phyloP scores from a whole-genome alignment of 495 filamentous ascomycete genomes.

The Apodospora peruviana region DNA sequence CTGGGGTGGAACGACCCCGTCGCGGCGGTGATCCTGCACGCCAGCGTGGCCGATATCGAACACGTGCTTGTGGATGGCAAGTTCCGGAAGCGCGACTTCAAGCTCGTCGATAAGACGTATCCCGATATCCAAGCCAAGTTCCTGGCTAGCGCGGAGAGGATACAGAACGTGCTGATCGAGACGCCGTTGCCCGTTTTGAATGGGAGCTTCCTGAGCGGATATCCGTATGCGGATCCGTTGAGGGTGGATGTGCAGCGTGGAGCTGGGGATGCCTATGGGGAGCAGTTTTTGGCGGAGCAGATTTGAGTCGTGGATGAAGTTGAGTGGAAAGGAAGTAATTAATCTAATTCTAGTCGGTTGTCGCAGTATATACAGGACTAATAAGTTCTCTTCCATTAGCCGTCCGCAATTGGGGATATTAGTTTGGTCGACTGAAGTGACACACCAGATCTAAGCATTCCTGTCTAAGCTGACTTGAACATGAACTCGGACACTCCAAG shows the following conservation, averaged over 20 bases:
- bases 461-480: not conserved
- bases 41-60: conserved; percentile 41
- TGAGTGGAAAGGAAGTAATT: too few relatives aligned
- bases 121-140: conserved; percentile 22
- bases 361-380: too few relatives aligned
- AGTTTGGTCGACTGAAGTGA: too few relatives aligned
- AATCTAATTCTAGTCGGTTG: too few relatives aligned
- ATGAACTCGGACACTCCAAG: not conserved
- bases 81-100: conserved; percentile 33
- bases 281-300: conserved; percentile 1
- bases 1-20: conserved; percentile 47
- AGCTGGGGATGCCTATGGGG: conserved; percentile 11
- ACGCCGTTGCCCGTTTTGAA: conserved; percentile 4
- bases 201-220: not conserved
- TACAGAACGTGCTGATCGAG: conserved; percentile 11
- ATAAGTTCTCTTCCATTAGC: too few relatives aligned
- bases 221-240: conserved; percentile 1
- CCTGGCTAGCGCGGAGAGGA: conserved; percentile 23
- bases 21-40: conserved; percentile 47
- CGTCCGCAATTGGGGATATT: too few relatives aligned
- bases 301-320: too few relatives aligned
- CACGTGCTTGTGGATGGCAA: conserved; percentile 43
- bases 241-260: conserved; percentile 8
- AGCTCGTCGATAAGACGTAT: conserved; percentile 23
- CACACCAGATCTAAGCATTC: not conserved